Evolutionary conservation across 2,329 filamentous ascomycete species (phyloP).

Genomic region (Alternaria solani): DNA sequence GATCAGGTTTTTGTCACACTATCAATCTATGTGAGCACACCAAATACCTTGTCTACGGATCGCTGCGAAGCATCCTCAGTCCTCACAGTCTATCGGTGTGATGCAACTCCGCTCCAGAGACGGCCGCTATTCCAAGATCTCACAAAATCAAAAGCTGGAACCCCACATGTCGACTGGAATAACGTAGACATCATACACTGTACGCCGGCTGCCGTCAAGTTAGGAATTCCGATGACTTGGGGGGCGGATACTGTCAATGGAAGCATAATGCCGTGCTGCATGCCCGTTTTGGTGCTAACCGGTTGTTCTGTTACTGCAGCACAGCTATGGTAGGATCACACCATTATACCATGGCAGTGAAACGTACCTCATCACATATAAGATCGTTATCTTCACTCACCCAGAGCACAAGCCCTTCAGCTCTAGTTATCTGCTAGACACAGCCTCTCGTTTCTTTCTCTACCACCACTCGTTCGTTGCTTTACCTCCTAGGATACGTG

Average conservation of each 20-base stretch:
- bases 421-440: conserved; percentile 19
- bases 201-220: conserved; percentile 5
- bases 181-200: not conserved
- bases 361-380: conserved; percentile 24
- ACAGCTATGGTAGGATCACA: conserved; percentile 6
- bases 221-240: conserved; percentile 2
- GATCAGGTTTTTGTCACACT: conserved; percentile 13
- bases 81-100: not conserved
- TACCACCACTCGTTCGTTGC: conserved; percentile 11
- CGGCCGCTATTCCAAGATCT: not conserved
- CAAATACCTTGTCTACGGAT: not conserved
- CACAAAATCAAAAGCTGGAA: not conserved
- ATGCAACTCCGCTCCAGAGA: not conserved
- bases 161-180: not conserved
- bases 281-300: conserved; percentile 23
- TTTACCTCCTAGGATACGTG: not conserved
- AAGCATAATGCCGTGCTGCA: conserved; percentile 35
- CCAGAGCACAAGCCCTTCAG: conserved; percentile 8
- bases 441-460: conserved; percentile 24
- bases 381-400: conserved; percentile 2
- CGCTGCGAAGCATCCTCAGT: not conserved
- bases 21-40: conserved; percentile 10
- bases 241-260: conserved; percentile 6
- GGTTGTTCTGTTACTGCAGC: conserved; percentile 13
- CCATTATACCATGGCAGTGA: conserved; percentile 9